Evolutionary conservation across 2,329 filamentous ascomycete species (phyloP), one percentile per base, ranked within the genome.

Genomic region (Magnaporthiopsis incrustans): DNA sequence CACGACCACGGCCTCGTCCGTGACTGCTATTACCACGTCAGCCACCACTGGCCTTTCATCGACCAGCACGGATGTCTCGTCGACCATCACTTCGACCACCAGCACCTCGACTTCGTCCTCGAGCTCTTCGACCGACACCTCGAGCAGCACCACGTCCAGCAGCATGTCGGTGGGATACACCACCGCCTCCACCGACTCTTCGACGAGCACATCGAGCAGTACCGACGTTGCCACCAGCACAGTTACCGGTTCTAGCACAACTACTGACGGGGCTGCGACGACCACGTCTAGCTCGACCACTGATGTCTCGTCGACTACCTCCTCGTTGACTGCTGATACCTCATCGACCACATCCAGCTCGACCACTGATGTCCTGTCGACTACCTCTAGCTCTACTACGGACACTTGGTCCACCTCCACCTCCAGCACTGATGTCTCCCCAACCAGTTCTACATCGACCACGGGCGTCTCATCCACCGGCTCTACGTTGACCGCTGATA

Each of bases 41-140:
- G 22, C 59, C 15, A 35, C 38, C 38, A 50, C 38, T 6, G 38
- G 11, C 38, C 4, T 7, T 7, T 50, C 38, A 11, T 18, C 38
- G 14, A 11, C 32, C 32, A 33, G 32, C 32, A 10, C 32, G n/a
- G n/a, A n/a, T n/a, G 30, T 15, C 12, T 44, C 18, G 38, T 44
- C 38, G 38, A 44, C 38, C 38, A 44, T 3, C 38, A 38, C 25
- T 53, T 60, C 32, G 7, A 56, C 53, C 32, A 33, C 7, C 6
- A 33, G 32, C 35, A 38, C 35, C 35, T 15, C 35, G 25, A 38
- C 38, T 38, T 33, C 38, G 15, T 56, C 33, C 15, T 59, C 57
- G 30, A 68, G 67, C 44, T 26, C 66, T 35, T 35, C 33, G 60
- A 56, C 5, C 3, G 56, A n/a, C 56, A 64, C 4, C 62, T 64